A percentile compares a stretch with the other conserved stretches of the same genome.
These are phyloP conservation scores for Chrysophaeum taylorii DNA, from an alignment of 352 stramenopile genomes.

Conservation along the genomic window DNA sequence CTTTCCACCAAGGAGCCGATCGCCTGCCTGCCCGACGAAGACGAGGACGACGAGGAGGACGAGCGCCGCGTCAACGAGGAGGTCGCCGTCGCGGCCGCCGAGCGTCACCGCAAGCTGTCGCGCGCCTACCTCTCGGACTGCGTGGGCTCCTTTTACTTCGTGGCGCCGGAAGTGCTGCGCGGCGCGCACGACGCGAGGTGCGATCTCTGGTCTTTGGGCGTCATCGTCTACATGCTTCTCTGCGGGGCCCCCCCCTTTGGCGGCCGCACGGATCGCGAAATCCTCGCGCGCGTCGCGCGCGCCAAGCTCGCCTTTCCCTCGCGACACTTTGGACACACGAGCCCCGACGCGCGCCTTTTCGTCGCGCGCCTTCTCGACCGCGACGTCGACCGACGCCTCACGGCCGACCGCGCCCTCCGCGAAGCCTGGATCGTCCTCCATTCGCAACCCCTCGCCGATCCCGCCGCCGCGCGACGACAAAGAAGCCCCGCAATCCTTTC, in stretches of 20 bases:
- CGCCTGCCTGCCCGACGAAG: no score
- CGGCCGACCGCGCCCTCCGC: neutral
- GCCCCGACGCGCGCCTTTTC: neutral
- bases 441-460: neutral
- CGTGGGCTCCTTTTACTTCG: constrained; percentile 22
- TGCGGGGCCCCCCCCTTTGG: constrained; percentile 87
- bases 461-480: neutral
- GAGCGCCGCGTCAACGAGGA: no score
- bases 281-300: constrained; percentile 9
- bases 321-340: neutral
- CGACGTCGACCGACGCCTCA: constrained; percentile 5
- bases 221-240: constrained; percentile 89
- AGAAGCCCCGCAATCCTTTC: neutral
- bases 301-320: neutral
- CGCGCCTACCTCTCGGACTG: neutral
- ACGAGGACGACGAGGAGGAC: no score
- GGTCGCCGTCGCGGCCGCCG: no score
- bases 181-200: no score
- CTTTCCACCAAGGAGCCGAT: no score
- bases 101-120: no score
- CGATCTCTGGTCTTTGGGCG: constrained; percentile 85
- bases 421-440: neutral
- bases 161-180: constrained; percentile 18
- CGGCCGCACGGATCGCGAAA: constrained; percentile 32
- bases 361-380: constrained; percentile 4